Percentiles rank a stretch among this genome's conserved stretches.
phyloP scores from a whole-genome alignment of 768 basidiomycete genomes.

The Boletus vermiculosoides region DNA sequence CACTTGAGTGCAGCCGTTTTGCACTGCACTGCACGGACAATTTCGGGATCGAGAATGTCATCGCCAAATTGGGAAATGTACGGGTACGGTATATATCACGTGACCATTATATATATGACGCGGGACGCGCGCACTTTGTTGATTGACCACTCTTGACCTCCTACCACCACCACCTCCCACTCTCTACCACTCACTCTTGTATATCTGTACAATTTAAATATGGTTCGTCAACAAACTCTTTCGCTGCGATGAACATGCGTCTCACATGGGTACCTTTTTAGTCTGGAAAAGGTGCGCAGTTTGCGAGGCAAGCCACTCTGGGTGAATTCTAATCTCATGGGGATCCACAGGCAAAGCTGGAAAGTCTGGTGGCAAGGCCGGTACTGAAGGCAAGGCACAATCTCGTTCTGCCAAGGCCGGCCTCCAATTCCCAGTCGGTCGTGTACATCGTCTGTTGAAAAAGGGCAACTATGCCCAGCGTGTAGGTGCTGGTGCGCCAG shows the following conservation, averaged over 20 bases:
- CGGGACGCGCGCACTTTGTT: slow-evolving; percentile 35
- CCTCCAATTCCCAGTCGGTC: slow-evolving; percentile 87
- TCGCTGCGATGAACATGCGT: neutral
- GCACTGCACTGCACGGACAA: too few species aligned
- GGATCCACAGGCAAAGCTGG: slow-evolving; percentile 44
- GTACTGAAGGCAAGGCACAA: slow-evolving; percentile 52
- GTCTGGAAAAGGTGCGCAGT: slow-evolving; percentile 34
- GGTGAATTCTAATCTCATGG: slow-evolving; percentile 4
- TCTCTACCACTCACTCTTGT: slow-evolving; percentile 7
- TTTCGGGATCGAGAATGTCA: neutral
- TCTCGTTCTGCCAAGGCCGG: slow-evolving; percentile 75
- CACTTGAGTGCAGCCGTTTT: too few species aligned
- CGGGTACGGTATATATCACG: slow-evolving; percentile 21
- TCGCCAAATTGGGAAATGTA: slow-evolving; percentile 20
- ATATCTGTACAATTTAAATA: slow-evolving; percentile 24
- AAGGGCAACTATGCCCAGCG: slow-evolving; percentile 86
- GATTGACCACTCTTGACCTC: slow-evolving; percentile 30
- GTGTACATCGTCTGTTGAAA: slow-evolving; percentile 87
- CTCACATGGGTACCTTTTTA: slow-evolving; percentile 10
- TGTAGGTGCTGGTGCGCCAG: slow-evolving; percentile 87
- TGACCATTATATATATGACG: slow-evolving; percentile 36
- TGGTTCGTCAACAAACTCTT: slow-evolving; percentile 21
- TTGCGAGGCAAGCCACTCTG: neutral
- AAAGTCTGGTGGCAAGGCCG: slow-evolving; percentile 52
- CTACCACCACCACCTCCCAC: slow-evolving; percentile 25